These are phyloP conservation scores for Suillus americanus DNA, from an alignment of 768 basidiomycete species.

Conservation along the genomic window DNA sequence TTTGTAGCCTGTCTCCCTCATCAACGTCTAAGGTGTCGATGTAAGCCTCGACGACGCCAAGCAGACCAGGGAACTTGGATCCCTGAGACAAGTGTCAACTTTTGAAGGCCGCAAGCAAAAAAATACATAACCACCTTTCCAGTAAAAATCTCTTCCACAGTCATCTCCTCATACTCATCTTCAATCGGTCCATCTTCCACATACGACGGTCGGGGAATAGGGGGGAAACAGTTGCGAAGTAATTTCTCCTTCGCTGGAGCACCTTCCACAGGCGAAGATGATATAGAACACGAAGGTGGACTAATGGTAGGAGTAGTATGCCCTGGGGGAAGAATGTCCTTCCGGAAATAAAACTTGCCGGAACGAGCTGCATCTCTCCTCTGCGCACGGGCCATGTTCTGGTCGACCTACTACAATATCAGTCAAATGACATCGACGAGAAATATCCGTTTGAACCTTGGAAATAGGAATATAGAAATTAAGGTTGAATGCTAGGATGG, in stretches of 20 bases:
- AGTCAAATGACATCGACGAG: neutral
- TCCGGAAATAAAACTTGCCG: constrained; percentile 90
- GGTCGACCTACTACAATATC: constrained; percentile 71
- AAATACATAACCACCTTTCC: constrained; percentile 63
- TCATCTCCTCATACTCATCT: constrained; percentile 91
- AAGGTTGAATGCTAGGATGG: constrained; percentile 86
- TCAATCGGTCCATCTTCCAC: constrained; percentile 57
- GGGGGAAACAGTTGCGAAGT: constrained; percentile 71
- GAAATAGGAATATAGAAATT: constrained; percentile 98
- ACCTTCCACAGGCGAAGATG: constrained; percentile 35
- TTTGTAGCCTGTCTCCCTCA: constrained; percentile 52
- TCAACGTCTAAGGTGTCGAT: constrained; percentile 83
- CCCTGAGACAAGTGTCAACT: constrained; percentile 41
- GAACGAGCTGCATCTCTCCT: constrained; percentile 69
- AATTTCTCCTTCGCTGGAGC: constrained; percentile 58
- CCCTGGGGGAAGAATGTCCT: constrained; percentile 70
- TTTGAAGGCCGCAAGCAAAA: neutral
- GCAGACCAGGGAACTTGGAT: constrained; percentile 70
- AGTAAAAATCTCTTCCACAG: constrained; percentile 88
- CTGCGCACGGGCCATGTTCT: constrained; percentile 94
- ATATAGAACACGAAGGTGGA: constrained; percentile 43
- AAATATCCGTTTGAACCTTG: constrained; percentile 51
- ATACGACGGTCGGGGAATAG: constrained; percentile 45
- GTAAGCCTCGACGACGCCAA: constrained; percentile 81
- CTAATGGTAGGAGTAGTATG: constrained; percentile 37